Base-by-base conservation (phyloP, 148 eudicot species). In the Hydrangea macrophylla region DNA sequence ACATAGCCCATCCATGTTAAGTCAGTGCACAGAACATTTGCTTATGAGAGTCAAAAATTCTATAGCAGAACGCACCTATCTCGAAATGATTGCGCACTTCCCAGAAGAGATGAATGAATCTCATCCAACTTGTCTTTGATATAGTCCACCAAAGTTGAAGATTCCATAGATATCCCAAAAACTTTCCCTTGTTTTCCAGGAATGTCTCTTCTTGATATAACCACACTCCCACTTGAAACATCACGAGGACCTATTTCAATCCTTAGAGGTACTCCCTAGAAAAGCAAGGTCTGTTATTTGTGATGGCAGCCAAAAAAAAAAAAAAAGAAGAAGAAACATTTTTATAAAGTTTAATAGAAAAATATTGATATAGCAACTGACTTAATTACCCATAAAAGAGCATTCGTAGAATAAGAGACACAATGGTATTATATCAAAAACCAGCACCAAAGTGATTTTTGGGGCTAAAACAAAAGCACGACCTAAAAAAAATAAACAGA, bases 241-340 rank as follows among this genome's bases (percentile, higher is more conserved):
- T 94, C 98, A 68, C 97, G 96, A 13, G 98, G 98, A 67, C 98
- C 98, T 80, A 94, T 85, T 80, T 94, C 98, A 71, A 94, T 87
- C 78, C 98, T 82, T 23, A 94, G 53, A 70, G 98, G 98, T 31
- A 90, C 97, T 44, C 98, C 98, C 98, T 90, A 76, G 7, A 63
- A 67, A 72, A 50, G 57, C 58, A 61, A 67, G 33, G n/a, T 1
- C 2, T 48, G 53, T 48, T 48, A 17, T 22, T 15, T 18, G 20
- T 48, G 53, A 39, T 13, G 53, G 39, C 51, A 65, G n/a, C 24
- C 2, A 51, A 36, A 39, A 5, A 25, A 4, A 20, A 56, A 1
- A 56, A 20, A 30, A 3, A 39, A 25, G 53, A 42, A 9, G 8
- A 5, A 15, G 27, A 3, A 65, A 26, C 27, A 31, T 40, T 33